Evolutionary conservation across 257 asterid genomes (phyloP), one percentile per base, ranked within the genome.

Genomic region (Salvia rosmarinus): DNA sequence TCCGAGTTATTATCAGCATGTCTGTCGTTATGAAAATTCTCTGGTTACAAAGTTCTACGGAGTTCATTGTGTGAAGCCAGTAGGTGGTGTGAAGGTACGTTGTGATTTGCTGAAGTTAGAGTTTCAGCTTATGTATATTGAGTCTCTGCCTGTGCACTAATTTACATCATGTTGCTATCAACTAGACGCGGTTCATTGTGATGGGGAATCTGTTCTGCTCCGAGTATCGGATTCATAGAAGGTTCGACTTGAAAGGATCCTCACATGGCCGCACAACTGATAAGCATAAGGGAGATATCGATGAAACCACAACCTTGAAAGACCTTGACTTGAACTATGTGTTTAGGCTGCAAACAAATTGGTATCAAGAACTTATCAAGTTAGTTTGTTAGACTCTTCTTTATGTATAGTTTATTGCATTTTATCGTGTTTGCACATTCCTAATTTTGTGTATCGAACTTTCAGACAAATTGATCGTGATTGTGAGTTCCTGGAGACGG

Each of bases 181-280:
- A 30, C 55, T 50, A 95, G 99, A 91, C 96, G 0, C 95, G 99
- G 47, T 91, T 94, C 78, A 85, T 94, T 83, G 97, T 94, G 61
- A 94, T 94, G 98, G 97, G 96, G 37, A 94, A 94, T 77, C 65
- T 94, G 77, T 91, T 94, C 87, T 90, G 98, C 85, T 89, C 98
- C n/a, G 98, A 94, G 39, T 91, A 89, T 73, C 87, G 88, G 61
- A 94, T 94, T 42, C 97, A 94, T 50, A 82, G 93, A 77, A 85
- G 98, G 37, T 94, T 94, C 55, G 98, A 94, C 71, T 83, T 94
- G 46, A 94, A 94, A 82, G 98, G 98, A 49, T 94, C 98, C 17
- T 94, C 97, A 58, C 91, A 90, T 76, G 98, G 98, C 0, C 95
- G 98, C 17, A 83, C 89, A n/a, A 85, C 96, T 0, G 89, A 88